phyloP scores from a whole-genome alignment of 805 yeast genomes.

The Monosporozyma aerobia region DNA sequence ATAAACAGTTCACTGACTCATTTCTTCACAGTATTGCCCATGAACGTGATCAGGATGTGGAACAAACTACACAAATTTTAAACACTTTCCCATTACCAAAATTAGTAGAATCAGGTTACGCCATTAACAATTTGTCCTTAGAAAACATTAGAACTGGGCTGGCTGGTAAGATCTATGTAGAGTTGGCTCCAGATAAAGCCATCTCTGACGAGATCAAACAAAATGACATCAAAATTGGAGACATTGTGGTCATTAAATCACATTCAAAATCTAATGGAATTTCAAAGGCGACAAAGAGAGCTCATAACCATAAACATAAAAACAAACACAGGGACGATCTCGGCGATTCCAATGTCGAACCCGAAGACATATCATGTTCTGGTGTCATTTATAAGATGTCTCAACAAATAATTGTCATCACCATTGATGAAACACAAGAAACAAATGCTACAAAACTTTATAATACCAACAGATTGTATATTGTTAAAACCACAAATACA shows the following conservation, averaged over 20 bases:
- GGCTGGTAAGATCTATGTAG: conserved; percentile 54
- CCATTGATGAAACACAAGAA: conserved; percentile 51
- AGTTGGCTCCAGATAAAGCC: conserved; percentile 47
- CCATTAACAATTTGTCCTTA: conserved; percentile 55
- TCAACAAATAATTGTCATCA: conserved; percentile 40
- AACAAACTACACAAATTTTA: conserved; percentile 37
- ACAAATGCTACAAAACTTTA: conserved; percentile 41
- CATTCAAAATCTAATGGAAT: conserved; percentile 20
- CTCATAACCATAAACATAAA: conserved; percentile 13
- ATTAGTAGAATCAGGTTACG: conserved; percentile 65
- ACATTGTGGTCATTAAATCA: conserved; percentile 54
- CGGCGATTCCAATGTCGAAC: conserved; percentile 9
- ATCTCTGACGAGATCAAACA: conserved; percentile 28
- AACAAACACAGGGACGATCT: conserved; percentile 16
- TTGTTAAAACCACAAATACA: conserved; percentile 49
- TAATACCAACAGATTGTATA: conserved; percentile 15
- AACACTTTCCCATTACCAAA: conserved; percentile 48
- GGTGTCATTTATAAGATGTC: conserved; percentile 60
- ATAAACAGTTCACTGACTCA: conserved; percentile 28
- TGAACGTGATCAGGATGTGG: conserved; percentile 47
- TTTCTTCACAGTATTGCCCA: conserved; percentile 36
- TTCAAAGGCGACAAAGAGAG: conserved; percentile 14
- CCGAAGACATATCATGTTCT: conserved; percentile 32
- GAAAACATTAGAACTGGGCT: conserved; percentile 64
- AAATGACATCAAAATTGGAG: conserved; percentile 63